Evolutionary conservation across 2,329 filamentous ascomycete genomes (phyloP), one percentile per base, ranked within the genome.

Genomic region (Fusarium mundagurra): DNA sequence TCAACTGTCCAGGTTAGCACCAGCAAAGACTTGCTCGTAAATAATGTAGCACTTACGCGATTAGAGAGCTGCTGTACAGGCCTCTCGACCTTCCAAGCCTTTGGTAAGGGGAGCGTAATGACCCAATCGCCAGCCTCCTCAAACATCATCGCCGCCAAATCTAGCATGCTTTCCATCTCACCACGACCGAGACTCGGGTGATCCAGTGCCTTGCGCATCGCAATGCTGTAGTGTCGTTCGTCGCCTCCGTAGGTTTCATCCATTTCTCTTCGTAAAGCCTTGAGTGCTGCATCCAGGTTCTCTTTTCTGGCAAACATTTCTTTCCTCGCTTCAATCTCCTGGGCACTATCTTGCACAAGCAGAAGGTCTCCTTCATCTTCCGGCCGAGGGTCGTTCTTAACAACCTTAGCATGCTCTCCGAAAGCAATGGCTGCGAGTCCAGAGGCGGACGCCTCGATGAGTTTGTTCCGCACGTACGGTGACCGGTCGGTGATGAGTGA

Each of bases 251-350:
- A 86, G 2, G 81, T 84, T 69, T 84, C 82, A 16, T 85, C 82
- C 83, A 86, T 84, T 73, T 86, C 85, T 69, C 80, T 83, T 51
- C 82, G 82, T 61, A 86, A 62, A 16, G 85, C 85, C 63, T 80
- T 83, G 27, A 86, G 80, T 41, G 92, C 88, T 47, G 88, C 85
- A 58, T 89, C 86, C 29, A 90, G 83, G 77, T 94, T 91, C 76
- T 89, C 87, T 74, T 91, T 90, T 73, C 90, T 89, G 66, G 90
- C 88, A 81, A 91, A 92, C 84, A 90, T 89, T 78, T 91, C 88
- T 63, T 88, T 88, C 36, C 84, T 79, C 50, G 91, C 91, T 75
- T 89, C 90, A 17, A 90, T 90, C 76, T 88, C 84, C 61, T 84
- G 78, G 4, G 81, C 82, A 73, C 81, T 84, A 29, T 85, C 83